Base-by-base conservation (phyloP, 2,329 filamentous ascomycete genomes). In the Bipolaris oryzae region DNA sequence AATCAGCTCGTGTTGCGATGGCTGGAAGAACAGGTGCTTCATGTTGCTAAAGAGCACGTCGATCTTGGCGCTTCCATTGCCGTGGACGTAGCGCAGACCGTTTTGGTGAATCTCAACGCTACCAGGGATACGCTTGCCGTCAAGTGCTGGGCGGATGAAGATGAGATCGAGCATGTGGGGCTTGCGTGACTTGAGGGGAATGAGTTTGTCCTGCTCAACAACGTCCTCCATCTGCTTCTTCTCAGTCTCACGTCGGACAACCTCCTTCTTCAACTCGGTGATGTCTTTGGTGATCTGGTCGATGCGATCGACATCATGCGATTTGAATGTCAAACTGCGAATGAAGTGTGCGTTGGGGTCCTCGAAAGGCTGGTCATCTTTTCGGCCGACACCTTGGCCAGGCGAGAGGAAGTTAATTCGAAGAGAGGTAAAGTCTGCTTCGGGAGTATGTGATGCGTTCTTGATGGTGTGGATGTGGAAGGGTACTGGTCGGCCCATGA, bases 201-300 rank as follows among this genome's bases (percentile, higher is more conserved):
- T 83, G 50, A 99, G 86, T 81, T 99, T 99, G 75, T 99, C 95
- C 77, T 99, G 95, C 78, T 98, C 95, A 5, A 99, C 93, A 20
- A 99, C 95, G 77, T 99, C 95, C 75, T 99, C 95, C 90, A 99
- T 90, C 68, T 99, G 94, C 80, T 99, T 99, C 86, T 98, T 97
- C 78, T 97, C 94, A 71, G 97, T 93, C 77, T 99, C 95, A 68
- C 92, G 90, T 77, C 96, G 93, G 39, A 91, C 86, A 5, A 91
- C 88, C 66, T 94, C 91, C 74, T 95, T 96, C 81, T 97, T 96
- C 82, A 99, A 89, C 72, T 97, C 95, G 10, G 92, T 94, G 68
- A 99, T 98, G 72, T 96, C 91, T 59, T 90, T 90, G 11, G 92
- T 89, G 65, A 99, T 95, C 69, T 96, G 91, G 56, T 91, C 89